Conservation (phyloP, 139 green algal species). For the Closterium sp. region DNA sequence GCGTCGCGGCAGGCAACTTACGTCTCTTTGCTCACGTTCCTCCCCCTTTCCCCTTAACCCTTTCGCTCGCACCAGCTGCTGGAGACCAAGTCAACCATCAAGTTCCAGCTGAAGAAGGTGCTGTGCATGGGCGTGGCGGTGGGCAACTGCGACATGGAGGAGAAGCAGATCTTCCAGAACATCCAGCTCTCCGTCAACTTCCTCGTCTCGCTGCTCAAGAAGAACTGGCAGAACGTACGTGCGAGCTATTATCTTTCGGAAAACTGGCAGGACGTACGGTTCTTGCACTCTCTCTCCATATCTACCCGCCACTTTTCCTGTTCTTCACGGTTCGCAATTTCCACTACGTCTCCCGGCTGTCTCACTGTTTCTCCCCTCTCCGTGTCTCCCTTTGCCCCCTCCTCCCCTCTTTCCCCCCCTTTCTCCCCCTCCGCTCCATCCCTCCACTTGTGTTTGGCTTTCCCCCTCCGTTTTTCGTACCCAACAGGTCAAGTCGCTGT, state of each 20-base stretch:
- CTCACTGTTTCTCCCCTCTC: background rate
- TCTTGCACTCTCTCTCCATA: too few relatives aligned
- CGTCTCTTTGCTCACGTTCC: too few relatives aligned
- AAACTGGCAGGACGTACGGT: conserved; percentile 90
- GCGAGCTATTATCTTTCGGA: background rate
- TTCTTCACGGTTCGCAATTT: background rate
- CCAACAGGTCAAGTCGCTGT: conserved; percentile 71
- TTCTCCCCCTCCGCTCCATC: too few relatives aligned
- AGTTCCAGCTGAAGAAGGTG: conserved; percentile 99
- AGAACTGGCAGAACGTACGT: conserved; percentile 99
- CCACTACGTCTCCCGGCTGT: background rate
- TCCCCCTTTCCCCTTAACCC: conserved; percentile 93
- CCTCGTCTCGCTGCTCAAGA: conserved; percentile 98
- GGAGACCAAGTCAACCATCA: conserved; percentile 90
- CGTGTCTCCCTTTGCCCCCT: background rate
- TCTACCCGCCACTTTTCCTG: too few relatives aligned
- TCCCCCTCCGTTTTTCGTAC: too few relatives aligned
- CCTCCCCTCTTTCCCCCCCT: background rate
- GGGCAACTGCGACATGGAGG: conserved; percentile 86
- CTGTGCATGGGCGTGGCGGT: conserved; percentile 97
- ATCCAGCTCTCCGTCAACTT: conserved; percentile 95
- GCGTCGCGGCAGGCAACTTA: conserved; percentile 78
- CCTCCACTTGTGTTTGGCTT: too few relatives aligned
- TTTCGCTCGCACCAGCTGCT: conserved; percentile 73
- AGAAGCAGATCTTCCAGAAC: conserved; percentile 82